phyloP scores from a whole-genome alignment of 495 filamentous ascomycete species.

The Tirmania nivea region DNA sequence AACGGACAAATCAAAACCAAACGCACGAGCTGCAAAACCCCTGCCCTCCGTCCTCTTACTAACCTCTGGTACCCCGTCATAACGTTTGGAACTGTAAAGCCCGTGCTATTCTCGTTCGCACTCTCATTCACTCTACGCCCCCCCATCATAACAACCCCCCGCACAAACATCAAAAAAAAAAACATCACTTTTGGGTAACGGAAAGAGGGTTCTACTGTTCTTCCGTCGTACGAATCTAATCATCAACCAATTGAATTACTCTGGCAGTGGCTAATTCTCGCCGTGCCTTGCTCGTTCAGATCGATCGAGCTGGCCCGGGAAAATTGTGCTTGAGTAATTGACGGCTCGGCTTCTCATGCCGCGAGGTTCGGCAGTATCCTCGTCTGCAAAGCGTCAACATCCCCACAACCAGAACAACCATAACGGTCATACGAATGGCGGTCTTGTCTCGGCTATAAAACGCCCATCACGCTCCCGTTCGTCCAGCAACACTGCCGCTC shows the following conservation, averaged over 20 bases:
- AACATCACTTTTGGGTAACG: too few species aligned
- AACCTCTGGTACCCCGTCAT: too few species aligned
- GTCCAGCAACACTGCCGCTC: constrained; percentile 11
- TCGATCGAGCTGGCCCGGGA: neutral
- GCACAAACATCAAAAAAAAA: too few species aligned
- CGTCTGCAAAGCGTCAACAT: constrained; percentile 8
- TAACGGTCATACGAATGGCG: neutral
- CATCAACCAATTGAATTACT: neutral
- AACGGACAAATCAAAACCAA: too few species aligned
- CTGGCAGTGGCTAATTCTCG: neutral
- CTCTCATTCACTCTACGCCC: too few species aligned
- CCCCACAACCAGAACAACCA: neutral
- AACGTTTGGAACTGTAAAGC: too few species aligned
- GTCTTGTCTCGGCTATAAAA: constrained; percentile 5
- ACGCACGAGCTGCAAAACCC: too few species aligned
- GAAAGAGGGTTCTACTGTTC: too few species aligned
- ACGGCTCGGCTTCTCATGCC: constrained; percentile 9
- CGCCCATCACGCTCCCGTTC: constrained; percentile 13
- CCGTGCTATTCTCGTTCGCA: too few species aligned
- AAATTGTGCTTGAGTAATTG: neutral
- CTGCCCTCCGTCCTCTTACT: too few species aligned
- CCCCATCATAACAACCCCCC: too few species aligned
- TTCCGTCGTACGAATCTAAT: too few species aligned
- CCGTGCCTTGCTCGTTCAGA: neutral
- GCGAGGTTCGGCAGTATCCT: constrained; percentile 17